Evolutionary conservation across 75 land plant genomes (phyloP).

Genomic region (Selaginella tamariscina): DNA sequence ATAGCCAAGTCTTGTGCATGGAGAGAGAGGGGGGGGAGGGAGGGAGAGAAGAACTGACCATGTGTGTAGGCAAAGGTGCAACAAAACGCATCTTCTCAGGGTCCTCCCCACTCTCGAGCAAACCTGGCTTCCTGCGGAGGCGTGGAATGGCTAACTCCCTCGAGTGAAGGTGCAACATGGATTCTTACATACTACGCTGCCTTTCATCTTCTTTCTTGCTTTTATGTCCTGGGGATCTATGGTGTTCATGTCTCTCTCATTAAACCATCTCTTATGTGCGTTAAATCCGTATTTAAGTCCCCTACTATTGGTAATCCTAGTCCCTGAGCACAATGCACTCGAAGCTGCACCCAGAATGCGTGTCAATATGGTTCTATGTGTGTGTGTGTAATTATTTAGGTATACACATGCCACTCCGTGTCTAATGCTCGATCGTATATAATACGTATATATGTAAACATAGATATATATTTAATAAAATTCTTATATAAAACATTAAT

Average conservation of each 20-base stretch:
- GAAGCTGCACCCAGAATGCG: conserved; percentile 44
- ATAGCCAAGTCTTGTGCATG: no score
- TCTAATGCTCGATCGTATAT: no score
- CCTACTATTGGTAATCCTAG: conserved; percentile 77
- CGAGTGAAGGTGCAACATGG: conserved; percentile 55
- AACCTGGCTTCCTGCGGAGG: background rate
- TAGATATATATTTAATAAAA: no score
- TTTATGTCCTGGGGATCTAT: background rate
- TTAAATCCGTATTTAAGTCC: conserved; percentile 86
- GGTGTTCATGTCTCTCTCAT: background rate
- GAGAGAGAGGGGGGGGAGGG: no score
- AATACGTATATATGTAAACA: no score
- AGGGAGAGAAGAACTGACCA: no score
- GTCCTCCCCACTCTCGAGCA: background rate
- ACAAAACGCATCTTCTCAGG: conserved; percentile 34
- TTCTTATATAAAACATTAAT: no score
- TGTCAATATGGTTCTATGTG: no score
- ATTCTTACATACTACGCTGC: conserved; percentile 13
- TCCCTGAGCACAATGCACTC: conserved; percentile 85
- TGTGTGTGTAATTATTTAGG: no score
- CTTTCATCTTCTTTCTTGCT: background rate
- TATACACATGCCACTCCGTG: no score
- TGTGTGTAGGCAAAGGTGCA: conserved; percentile 66
- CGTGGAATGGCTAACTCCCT: conserved; percentile 32
- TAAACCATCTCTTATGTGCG: conserved; percentile 27